These are phyloP conservation scores for Pythium oligandrum DNA, from an alignment of 352 stramenopile species.

Conservation along the genomic window DNA sequence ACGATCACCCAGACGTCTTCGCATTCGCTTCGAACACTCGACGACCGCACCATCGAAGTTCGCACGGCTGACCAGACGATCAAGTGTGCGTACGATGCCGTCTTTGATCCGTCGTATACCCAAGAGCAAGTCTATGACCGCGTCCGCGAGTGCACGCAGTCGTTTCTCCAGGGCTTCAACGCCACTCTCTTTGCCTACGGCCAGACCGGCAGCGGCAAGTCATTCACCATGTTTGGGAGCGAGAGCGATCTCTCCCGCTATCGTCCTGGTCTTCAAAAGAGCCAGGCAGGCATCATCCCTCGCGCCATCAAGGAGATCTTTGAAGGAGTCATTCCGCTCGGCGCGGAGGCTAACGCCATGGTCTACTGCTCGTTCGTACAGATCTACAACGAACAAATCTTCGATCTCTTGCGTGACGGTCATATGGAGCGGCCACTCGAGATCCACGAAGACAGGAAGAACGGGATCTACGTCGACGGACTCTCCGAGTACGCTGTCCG, in stretches of 20 bases:
- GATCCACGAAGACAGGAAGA: conserved; percentile 82
- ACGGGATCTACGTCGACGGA: conserved; percentile 90
- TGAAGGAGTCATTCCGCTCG: conserved; percentile 55
- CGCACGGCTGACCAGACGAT: conserved; percentile 61
- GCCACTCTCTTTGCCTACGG: conserved; percentile 83
- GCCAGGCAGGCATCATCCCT: conserved; percentile 85
- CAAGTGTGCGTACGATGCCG: conserved; percentile 76
- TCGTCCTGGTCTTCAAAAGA: conserved; percentile 70
- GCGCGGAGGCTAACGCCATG: conserved; percentile 31
- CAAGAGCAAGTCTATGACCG: conserved; percentile 82
- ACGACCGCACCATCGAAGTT: conserved; percentile 63
- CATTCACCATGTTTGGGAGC: conserved; percentile 84
- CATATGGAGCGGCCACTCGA: conserved; percentile 66
- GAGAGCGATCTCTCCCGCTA: conserved; percentile 69
- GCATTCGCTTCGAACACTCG: conserved; percentile 20
- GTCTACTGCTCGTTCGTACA: conserved; percentile 87
- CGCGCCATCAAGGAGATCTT: conserved; percentile 88
- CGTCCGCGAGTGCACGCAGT: conserved; percentile 70
- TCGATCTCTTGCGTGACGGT: conserved; percentile 83
- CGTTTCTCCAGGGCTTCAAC: conserved; percentile 81
- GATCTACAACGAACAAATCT: conserved; percentile 92
- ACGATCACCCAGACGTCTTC: not conserved
- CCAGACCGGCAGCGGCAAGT: conserved; percentile 82
- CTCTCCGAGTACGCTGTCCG: conserved; percentile 89
- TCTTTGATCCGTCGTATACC: conserved; percentile 66